Conservation (phyloP, 768 basidiomycete species). For the Amanita rimosa region DNA sequence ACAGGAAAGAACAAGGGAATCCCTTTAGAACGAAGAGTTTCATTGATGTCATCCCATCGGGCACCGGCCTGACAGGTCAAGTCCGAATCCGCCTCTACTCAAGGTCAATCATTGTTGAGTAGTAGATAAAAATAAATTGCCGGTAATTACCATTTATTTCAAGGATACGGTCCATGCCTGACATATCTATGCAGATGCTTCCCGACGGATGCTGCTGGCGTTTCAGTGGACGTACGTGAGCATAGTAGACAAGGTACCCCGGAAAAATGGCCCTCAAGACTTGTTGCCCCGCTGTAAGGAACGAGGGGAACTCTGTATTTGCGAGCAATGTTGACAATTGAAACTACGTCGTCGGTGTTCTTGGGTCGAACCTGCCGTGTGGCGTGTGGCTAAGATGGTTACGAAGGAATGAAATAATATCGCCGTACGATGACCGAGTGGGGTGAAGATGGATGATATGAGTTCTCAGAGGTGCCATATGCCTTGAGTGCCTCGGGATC, state of each 20-base stretch:
- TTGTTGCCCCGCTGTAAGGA: slow-evolving; percentile 79
- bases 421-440: slow-evolving; percentile 39
- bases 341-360: slow-evolving; percentile 75
- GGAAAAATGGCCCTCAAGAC: slow-evolving; percentile 78
- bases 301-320: slow-evolving; percentile 68
- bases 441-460: slow-evolving; percentile 50
- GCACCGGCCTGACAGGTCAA: slow-evolving; percentile 68
- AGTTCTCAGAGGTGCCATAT: slow-evolving; percentile 60
- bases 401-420: background rate
- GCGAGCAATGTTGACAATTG: slow-evolving; percentile 64
- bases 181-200: slow-evolving; percentile 78
- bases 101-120: too few relatives aligned
- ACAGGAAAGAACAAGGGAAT: slow-evolving; percentile 86
- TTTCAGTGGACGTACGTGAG: slow-evolving; percentile 1
- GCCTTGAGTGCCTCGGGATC: slow-evolving; percentile 36
- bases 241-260: slow-evolving; percentile 34
- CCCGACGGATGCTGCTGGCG: slow-evolving; percentile 31
- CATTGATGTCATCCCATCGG: slow-evolving; percentile 73
- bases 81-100: slow-evolving; percentile 58
- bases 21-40: slow-evolving; percentile 49
- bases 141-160: slow-evolving; percentile 49
- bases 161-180: slow-evolving; percentile 73
- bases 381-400: background rate
- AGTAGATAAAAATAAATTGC: too few relatives aligned
- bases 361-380: slow-evolving; percentile 36